Percentiles rank a stretch among this genome's conserved stretches.
phyloP scores from a whole-genome alignment of 305 asterid species.

The Coffea humblotiana region DNA sequence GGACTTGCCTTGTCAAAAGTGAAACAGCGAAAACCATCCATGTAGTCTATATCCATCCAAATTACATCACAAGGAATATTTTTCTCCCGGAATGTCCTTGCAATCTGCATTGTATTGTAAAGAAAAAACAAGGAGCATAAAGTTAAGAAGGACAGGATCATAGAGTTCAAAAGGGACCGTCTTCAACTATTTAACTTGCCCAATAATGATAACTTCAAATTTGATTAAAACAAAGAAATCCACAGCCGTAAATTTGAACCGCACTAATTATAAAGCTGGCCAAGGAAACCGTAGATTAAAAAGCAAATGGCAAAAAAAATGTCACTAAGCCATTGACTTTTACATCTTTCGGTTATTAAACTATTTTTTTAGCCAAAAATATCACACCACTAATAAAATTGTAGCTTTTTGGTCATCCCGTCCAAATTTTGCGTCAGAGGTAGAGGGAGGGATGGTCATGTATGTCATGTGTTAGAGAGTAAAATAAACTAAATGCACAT shows the following conservation, averaged over 20 bases:
- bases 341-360: no score
- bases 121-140: neutral
- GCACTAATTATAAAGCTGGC: neutral
- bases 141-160: neutral
- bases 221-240: neutral
- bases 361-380: no score
- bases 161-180: neutral
- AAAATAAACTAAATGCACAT: no score
- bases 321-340: no score
- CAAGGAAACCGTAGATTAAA: conserved; percentile 1
- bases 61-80: conserved; percentile 95
- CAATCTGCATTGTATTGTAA: conserved; percentile 52
- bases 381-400: no score
- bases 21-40: conserved; percentile 96
- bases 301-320: neutral
- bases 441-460: no score
- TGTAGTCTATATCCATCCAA: conserved; percentile 99
- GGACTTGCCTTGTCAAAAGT: conserved; percentile 75
- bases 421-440: no score
- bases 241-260: neutral
- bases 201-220: neutral
- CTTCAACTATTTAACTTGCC: neutral
- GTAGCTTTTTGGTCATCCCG: no score
- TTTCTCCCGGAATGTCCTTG: conserved; percentile 85
- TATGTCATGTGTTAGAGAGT: no score